Evolutionary conservation across 306 rosid species (phyloP).

Genomic region (Prosopis cineraria): DNA sequence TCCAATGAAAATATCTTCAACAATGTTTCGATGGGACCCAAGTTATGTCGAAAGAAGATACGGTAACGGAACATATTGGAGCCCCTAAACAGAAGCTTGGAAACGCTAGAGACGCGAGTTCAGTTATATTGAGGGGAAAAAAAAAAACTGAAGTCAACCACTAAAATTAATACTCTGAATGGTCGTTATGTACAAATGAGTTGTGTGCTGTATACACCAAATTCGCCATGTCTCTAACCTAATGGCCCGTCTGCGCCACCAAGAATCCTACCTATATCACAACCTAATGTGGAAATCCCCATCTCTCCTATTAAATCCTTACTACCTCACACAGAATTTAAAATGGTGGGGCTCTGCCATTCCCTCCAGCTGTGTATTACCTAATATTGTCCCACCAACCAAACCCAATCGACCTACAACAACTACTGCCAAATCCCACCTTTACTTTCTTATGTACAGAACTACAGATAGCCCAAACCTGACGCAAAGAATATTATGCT

Average conservation of each 20-base stretch:
- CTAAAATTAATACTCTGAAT: slow-evolving; percentile 36
- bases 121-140: too few relatives aligned
- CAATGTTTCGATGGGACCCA: background rate
- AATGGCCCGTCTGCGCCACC: slow-evolving; percentile 31
- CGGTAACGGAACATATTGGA: slow-evolving; percentile 1
- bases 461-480: slow-evolving; percentile 45
- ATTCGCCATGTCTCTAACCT: slow-evolving; percentile 34
- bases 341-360: slow-evolving; percentile 35
- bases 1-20: background rate
- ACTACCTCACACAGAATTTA: slow-evolving; percentile 41
- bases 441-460: slow-evolving; percentile 53
- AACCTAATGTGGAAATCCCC: slow-evolving; percentile 27
- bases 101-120: background rate
- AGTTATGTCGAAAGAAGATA: background rate
- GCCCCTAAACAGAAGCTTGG: background rate
- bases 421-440: slow-evolving; percentile 57
- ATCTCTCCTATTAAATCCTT: slow-evolving; percentile 11
- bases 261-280: slow-evolving; percentile 36
- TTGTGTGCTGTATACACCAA: slow-evolving; percentile 36
- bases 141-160: slow-evolving; percentile 41
- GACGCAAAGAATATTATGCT: slow-evolving; percentile 72
- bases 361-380: slow-evolving; percentile 26
- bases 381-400: slow-evolving; percentile 46
- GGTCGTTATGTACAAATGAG: slow-evolving; percentile 49
- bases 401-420: slow-evolving; percentile 59